Evolutionary conservation across 2,329 filamentous ascomycete genomes (phyloP).

Genomic region (Arthroderma sp.): DNA sequence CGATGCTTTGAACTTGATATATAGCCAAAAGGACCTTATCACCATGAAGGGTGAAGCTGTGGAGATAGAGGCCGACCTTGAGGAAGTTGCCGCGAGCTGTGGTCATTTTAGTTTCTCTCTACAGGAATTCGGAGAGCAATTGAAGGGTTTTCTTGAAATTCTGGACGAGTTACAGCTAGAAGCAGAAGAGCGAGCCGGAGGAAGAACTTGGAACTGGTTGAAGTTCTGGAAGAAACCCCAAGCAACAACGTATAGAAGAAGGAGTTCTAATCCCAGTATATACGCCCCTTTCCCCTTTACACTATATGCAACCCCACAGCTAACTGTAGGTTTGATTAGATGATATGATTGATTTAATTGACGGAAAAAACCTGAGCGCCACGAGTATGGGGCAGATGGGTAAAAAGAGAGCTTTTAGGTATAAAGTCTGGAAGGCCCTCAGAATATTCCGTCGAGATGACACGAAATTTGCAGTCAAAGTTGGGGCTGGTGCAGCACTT

Average conservation of each 20-base stretch:
- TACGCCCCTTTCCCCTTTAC: background rate
- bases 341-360: slow-evolving; percentile 9
- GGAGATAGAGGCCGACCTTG: slow-evolving; percentile 78
- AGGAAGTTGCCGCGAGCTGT: slow-evolving; percentile 95
- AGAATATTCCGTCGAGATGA: slow-evolving; percentile 50
- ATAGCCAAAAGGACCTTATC: slow-evolving; percentile 62
- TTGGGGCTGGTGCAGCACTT: slow-evolving; percentile 74
- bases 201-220: slow-evolving; percentile 72
- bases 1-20: slow-evolving; percentile 64
- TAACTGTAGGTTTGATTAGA: slow-evolving; percentile 4
- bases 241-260: background rate
- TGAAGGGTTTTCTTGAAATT: slow-evolving; percentile 67
- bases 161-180: slow-evolving; percentile 69
- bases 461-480: slow-evolving; percentile 74
- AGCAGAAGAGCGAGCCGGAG: slow-evolving; percentile 46
- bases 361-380: background rate
- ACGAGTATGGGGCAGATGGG: too few species aligned
- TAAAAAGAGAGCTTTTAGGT: slow-evolving; percentile 22
- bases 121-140: slow-evolving; percentile 80
- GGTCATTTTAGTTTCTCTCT: slow-evolving; percentile 92
- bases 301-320: background rate
- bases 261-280: background rate
- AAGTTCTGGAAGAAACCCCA: slow-evolving; percentile 51
- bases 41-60: slow-evolving; percentile 47
- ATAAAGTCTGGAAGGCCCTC: slow-evolving; percentile 42